Evolutionary conservation across 2,329 filamentous ascomycete genomes (phyloP), one percentile per base, ranked within the genome.

Genomic region (Clonostachys byssicola): DNA sequence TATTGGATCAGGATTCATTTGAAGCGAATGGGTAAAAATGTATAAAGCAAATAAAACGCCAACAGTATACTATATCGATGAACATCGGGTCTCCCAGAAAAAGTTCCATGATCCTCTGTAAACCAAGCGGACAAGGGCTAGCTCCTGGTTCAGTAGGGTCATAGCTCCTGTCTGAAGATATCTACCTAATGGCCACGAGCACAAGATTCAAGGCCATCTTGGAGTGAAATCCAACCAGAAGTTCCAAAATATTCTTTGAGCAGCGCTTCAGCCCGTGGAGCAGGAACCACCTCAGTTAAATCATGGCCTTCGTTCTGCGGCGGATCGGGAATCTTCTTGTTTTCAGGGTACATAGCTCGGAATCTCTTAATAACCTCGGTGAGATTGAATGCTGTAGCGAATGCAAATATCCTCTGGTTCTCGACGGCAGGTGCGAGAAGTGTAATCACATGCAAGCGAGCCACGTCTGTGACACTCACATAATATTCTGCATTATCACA

Each of bases 361-460:
- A 39, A 39, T 8, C 14, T 18, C 9, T 3, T 12, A 39, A 39
- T 18, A 2, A 39, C 12, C 3, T 39, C 36, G 12, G 36, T 39
- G 3, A n/a, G 17, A 10, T 39, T 39, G 3, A 39, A 39, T n/a
- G 36, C 14, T 12, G 36, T 12, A n/a, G 36, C 36, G 4, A 39
- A 39, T n/a, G 36, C 36, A 39, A 39, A 39, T n/a, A 39, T 13
- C 14, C 36, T n/a, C 36, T 39, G 14, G 12, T 48, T 47, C 4
- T 50, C 36, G 9, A 61, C 51, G 16, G 49, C 44, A 8, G 54
- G 52, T 17, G 61, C 50, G 0, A 60, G 47, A 6, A 58, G 40
- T 6, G 54, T 60, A 2, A 55, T 57, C 4, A 57, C 50, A 42
- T 63, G 60, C 10, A 64, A 46, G 12, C 52, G 39, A 7, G 56